Base-by-base conservation (phyloP, 106 monocot species). In the Acorus calamus region DNA sequence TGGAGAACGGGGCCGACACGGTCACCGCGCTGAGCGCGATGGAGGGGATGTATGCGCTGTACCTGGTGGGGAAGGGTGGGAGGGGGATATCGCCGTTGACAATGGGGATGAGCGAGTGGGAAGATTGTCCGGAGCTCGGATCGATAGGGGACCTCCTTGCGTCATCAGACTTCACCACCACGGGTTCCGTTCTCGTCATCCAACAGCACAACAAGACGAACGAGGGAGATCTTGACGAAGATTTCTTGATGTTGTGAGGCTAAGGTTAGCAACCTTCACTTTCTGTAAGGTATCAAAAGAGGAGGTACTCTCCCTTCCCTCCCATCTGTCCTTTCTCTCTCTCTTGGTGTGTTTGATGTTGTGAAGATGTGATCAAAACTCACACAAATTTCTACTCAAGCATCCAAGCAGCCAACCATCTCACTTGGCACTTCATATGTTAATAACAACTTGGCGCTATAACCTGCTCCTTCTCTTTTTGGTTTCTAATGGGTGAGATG, bases 11-110 rank as follows among this genome's bases (percentile, higher is more conserved):
- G 13, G 44, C 44, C 44, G 80, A 83, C 57, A 69, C 62, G 13
- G 65, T 74, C 41, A 50, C 57, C 8, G 65, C 59, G 50, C 49
- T 89, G 49, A 47, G 49, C 2, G 42, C 59, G 5, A 61, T 86
- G 77, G 80, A 48, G 14, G 77, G 83, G n/a, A 69, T 62, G 68
- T 82, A 85, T 72, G 71, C 79, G 3, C 56, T 89, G 12, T 78
- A 69, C 70, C 52, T 89, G 8, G 77, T 80, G 9, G 89, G 89
- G 42, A 82, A 67, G 47, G 65, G 72, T 4, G 3, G 58, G 9
- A 11, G 10, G 5, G 43, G 55, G 28, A 7, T 42, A 2, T 48
- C 73, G 8, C 62, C 68, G 14, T 55, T 85, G 53, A 75, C 75
- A 7, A 48, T 8, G 0, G 75, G 75, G 44, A 13, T 83, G 14